These are phyloP conservation scores for Tylopilus felleus DNA, from an alignment of 768 basidiomycete genomes.

Conservation along the genomic window DNA sequence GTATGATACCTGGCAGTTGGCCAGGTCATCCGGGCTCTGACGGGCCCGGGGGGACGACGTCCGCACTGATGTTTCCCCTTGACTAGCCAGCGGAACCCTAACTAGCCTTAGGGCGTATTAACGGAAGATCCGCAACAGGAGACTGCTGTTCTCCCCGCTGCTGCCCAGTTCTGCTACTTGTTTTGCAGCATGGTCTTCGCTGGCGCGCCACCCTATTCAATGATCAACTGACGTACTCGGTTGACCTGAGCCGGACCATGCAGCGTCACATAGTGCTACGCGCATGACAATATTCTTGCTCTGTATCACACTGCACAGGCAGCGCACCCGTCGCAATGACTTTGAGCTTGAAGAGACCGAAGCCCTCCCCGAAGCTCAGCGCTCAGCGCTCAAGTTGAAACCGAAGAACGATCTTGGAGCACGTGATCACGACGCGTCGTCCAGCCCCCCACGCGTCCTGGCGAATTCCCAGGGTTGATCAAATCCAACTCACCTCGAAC, in stretches of 20 bases:
- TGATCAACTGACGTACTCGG: no score
- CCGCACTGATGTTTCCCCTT: no score
- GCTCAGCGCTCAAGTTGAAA: not conserved
- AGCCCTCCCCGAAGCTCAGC: not conserved
- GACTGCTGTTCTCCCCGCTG: no score
- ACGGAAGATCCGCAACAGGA: no score
- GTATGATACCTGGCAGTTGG: no score
- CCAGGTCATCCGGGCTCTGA: no score
- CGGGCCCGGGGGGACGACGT: no score
- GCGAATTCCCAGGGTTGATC: conserved; percentile 31
- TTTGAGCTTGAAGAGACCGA: not conserved
- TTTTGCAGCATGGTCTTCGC: no score
- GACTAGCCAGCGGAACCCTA: no score
- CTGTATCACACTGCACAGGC: not conserved
- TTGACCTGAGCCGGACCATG: conserved; percentile 1
- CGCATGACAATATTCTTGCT: not conserved
- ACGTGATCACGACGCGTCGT: conserved; percentile 31
- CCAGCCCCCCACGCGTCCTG: conserved; percentile 18
- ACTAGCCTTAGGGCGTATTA: no score
- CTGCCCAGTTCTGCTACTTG: no score
- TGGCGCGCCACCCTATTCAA: no score
- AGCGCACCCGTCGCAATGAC: conserved; percentile 2
- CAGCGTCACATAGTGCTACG: conserved; percentile 1
- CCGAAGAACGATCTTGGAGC: not conserved
- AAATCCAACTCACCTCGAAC: conserved; percentile 7